Conservation (phyloP, 768 basidiomycete species). For the Naematelia encephala region DNA sequence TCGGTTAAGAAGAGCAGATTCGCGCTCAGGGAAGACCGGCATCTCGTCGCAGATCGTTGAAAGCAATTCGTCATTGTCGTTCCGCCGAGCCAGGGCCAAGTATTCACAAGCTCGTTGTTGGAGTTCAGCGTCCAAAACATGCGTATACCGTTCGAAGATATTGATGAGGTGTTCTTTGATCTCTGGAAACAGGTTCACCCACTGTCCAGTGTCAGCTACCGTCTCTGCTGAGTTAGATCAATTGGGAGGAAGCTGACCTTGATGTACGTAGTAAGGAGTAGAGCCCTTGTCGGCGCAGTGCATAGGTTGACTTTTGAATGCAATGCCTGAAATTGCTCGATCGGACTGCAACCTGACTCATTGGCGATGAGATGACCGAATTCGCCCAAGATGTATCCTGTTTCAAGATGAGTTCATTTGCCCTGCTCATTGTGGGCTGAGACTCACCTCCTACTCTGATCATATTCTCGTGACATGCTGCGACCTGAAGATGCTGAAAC, state of each 20-base stretch:
- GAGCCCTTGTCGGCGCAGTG: slow-evolving; percentile 80
- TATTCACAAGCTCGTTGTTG: slow-evolving; percentile 99
- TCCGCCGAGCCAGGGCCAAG: slow-evolving; percentile 74
- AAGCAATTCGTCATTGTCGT: slow-evolving; percentile 86
- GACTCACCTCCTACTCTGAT: slow-evolving; percentile 88
- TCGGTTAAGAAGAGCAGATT: slow-evolving; percentile 80
- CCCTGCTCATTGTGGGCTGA: background rate
- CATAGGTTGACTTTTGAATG: slow-evolving; percentile 96
- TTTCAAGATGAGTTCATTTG: slow-evolving; percentile 4
- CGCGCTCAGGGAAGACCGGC: slow-evolving; percentile 95
- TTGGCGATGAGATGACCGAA: slow-evolving; percentile 98
- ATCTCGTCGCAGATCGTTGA: slow-evolving; percentile 97
- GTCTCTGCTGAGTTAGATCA: no score
- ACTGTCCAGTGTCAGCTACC: slow-evolving; percentile 50
- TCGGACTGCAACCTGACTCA: slow-evolving; percentile 84
- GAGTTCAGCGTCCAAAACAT: slow-evolving; percentile 91
- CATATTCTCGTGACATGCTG: slow-evolving; percentile 65
- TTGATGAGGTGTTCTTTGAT: slow-evolving; percentile 89
- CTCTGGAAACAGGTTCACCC: slow-evolving; percentile 99
- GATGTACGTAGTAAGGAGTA: slow-evolving; percentile 93
- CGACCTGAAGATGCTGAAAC: slow-evolving; percentile 80
- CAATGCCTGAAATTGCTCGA: slow-evolving; percentile 87
- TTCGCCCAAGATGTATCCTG: slow-evolving; percentile 94
- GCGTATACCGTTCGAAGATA: slow-evolving; percentile 96
- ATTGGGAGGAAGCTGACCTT: slow-evolving; percentile 61